A percentile compares a stretch with the other conserved stretches of the same genome.
phyloP scores from a whole-genome alignment of 495 filamentous ascomycete species.

The Achaetomiella virescens region DNA sequence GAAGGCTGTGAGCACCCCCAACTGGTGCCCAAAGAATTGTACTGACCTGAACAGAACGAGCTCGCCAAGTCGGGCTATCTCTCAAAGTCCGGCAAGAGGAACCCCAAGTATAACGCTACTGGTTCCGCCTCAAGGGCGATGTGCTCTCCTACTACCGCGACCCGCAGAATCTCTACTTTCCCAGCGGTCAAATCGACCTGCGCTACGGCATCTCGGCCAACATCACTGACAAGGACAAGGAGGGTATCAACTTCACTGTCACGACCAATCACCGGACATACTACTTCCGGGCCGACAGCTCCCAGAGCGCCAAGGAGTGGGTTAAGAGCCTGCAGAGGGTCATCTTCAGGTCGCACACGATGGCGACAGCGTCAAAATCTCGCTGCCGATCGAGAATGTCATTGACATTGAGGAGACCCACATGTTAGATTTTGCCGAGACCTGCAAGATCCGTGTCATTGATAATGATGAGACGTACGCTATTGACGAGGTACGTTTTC shows the following conservation, averaged over 20 bases:
- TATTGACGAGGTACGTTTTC: slow-evolving; percentile 74
- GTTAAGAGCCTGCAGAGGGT: slow-evolving; percentile 90
- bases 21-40: background rate
- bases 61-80: slow-evolving; percentile 84
- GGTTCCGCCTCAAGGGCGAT: slow-evolving; percentile 93
- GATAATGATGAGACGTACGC: slow-evolving; percentile 90
- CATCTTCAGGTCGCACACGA: slow-evolving; percentile 92
- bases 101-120: slow-evolving; percentile 89
- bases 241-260: slow-evolving; percentile 68
- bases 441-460: slow-evolving; percentile 85
- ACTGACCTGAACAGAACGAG: slow-evolving; percentile 51
- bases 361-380: slow-evolving; percentile 95
- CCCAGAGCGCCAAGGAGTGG: slow-evolving; percentile 90
- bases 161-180: slow-evolving; percentile 83
- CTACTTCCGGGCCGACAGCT: slow-evolving; percentile 84
- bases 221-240: slow-evolving; percentile 67
- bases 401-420: slow-evolving; percentile 90
- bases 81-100: slow-evolving; percentile 81
- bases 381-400: slow-evolving; percentile 78
- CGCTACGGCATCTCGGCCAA: slow-evolving; percentile 85
- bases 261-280: slow-evolving; percentile 78
- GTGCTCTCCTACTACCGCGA: slow-evolving; percentile 90
- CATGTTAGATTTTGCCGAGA: slow-evolving; percentile 88
- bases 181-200: slow-evolving; percentile 84
- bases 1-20: slow-evolving; percentile 59